A percentile compares a stretch with the other conserved stretches of the same genome.
Evolutionary conservation across 805 yeast species (phyloP).

Genomic region (Tetrapisispora iriomotensis): DNA sequence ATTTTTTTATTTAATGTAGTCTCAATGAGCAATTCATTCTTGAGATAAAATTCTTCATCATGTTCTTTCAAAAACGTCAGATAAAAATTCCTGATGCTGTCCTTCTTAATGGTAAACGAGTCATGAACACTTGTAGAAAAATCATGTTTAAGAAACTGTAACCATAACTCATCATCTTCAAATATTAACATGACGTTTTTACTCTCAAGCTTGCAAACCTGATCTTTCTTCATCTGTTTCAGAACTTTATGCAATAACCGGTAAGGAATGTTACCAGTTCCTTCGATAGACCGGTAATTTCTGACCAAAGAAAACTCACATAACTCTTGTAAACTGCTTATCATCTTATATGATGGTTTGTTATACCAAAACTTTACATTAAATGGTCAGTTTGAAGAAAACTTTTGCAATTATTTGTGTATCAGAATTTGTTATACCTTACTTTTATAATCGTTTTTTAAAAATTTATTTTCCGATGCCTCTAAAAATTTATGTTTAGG

Average conservation of each 20-base stretch:
- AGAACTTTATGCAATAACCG: slow-evolving; percentile 25
- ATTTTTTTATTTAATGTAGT: slow-evolving; percentile 9
- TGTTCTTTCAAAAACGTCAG: slow-evolving; percentile 8
- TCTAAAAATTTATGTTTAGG: too few species aligned
- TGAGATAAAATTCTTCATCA: slow-evolving; percentile 6
- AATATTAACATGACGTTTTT: slow-evolving; percentile 26
- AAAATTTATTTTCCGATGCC: too few species aligned
- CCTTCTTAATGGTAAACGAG: slow-evolving; percentile 21
- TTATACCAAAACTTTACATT: neutral
- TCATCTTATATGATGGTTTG: neutral
- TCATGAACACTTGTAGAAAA: slow-evolving; percentile 30
- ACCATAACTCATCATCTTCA: slow-evolving; percentile 34
- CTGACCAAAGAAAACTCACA: slow-evolving; percentile 21
- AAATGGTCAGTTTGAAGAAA: too few species aligned
- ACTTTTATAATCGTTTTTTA: too few species aligned
- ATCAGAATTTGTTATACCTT: too few species aligned
- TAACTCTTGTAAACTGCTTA: slow-evolving; percentile 8
- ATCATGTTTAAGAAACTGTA: slow-evolving; percentile 22
- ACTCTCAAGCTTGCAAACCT: slow-evolving; percentile 26
- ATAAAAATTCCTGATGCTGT: slow-evolving; percentile 16
- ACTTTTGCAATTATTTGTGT: neutral
- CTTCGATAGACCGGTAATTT: slow-evolving; percentile 16
- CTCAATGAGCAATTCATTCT: slow-evolving; percentile 12
- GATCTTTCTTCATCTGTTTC: slow-evolving; percentile 24
- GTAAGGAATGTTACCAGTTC: slow-evolving; percentile 28